These are phyloP conservation scores for Botrytis paeoniae DNA, from an alignment of 2,329 filamentous ascomycete genomes.

Conservation along the genomic window DNA sequence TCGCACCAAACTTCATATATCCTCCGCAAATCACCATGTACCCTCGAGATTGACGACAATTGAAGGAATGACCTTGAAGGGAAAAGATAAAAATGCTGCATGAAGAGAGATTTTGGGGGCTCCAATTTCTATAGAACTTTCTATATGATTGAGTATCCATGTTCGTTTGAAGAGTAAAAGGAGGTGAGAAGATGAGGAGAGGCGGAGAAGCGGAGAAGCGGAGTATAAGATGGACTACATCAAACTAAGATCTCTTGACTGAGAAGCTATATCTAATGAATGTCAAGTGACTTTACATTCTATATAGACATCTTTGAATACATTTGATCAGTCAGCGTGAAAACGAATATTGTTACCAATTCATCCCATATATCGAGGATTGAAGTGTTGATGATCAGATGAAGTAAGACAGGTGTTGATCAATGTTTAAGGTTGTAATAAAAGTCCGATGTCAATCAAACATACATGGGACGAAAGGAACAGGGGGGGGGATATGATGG, in stretches of 20 bases:
- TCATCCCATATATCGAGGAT: neutral
- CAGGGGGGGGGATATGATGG: neutral
- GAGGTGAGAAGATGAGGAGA: neutral
- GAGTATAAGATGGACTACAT: neutral
- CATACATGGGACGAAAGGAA: neutral
- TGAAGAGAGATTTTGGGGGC: no score
- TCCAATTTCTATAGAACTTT: neutral
- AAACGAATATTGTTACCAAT: neutral
- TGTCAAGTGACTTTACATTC: neutral
- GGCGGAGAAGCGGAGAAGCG: no score
- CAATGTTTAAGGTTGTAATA: neutral
- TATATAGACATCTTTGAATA: neutral
- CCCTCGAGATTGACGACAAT: no score
- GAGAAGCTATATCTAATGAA: neutral
- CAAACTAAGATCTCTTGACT: neutral
- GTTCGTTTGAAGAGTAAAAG: neutral
- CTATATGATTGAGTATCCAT: neutral
- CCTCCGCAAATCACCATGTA: neutral
- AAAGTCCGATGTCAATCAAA: neutral
- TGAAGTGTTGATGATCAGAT: neutral
- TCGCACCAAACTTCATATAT: neutral
- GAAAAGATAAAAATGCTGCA: neutral
- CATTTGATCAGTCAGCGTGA: rapidly evolving
- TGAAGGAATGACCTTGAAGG: neutral
- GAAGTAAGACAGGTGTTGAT: neutral